A percentile compares a stretch with the other conserved stretches of the same genome.
phyloP scores from a whole-genome alignment of 1,284 basidiomycete species.

The Ceratobasidium sp. region DNA sequence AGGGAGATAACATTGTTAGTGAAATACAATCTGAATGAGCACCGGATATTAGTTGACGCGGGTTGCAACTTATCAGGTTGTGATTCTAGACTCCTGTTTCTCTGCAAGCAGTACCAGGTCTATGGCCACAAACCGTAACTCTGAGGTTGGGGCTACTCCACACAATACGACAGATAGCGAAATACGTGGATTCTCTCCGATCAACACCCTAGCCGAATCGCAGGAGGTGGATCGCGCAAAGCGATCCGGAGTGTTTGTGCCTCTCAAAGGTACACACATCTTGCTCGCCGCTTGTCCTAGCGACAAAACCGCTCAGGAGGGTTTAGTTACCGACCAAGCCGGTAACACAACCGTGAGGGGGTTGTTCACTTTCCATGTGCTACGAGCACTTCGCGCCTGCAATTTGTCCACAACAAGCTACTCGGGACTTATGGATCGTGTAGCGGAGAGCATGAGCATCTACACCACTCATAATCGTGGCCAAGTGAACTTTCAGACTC shows the following conservation, averaged over 20 bases:
- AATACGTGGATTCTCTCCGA: too few species aligned
- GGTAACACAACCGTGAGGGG: neutral
- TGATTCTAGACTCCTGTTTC: constrained; percentile 4
- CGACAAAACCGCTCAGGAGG: neutral
- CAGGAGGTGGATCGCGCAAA: too few species aligned
- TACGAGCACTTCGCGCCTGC: neutral
- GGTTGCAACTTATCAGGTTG: neutral
- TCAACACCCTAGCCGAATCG: too few species aligned
- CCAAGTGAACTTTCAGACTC: neutral
- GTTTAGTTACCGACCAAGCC: too few species aligned
- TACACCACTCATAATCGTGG: neutral
- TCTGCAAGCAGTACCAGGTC: constrained; percentile 6
- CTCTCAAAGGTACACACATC: constrained; percentile 12
- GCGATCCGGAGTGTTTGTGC: neutral
- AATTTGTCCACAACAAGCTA: constrained; percentile 26
- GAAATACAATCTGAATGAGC: neutral
- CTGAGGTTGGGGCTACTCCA: neutral
- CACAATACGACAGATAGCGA: neutral
- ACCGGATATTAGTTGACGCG: neutral
- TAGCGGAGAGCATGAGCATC: too few species aligned
- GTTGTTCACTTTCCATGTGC: constrained; percentile 8
- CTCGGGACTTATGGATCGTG: neutral
- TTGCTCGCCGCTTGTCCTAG: constrained; percentile 28
- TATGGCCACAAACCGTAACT: neutral
- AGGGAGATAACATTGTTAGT: constrained; percentile 33